Base-by-base conservation (phyloP, 1,284 basidiomycete species). In the Phylloboletellus chloephorus region DNA sequence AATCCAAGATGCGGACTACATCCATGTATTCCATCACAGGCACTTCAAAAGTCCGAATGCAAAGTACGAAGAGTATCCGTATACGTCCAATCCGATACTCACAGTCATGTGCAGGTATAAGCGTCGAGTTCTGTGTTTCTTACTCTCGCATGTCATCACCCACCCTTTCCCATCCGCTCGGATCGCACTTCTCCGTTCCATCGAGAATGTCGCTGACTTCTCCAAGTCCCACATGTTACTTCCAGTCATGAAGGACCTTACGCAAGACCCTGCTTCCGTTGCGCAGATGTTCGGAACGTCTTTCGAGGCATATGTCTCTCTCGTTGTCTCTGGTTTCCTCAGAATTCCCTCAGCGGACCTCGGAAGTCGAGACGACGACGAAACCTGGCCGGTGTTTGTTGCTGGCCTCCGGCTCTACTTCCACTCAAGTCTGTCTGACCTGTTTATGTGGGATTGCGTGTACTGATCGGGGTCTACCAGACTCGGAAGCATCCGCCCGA, bases 81-180 rank as follows among this genome's bases (percentile, higher is more conserved):
- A 6, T 9, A 3, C 33, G 17, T 37, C 7, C 41, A 15, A 16
- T 29, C 47, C 11, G 49, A 36, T 15, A 23, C 3, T 54, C 36
- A 53, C n/a, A 10, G 3, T 52, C 29, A 8, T 33, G 11, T 43
- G 28, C 42, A 90, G 86, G 41, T 82, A 85, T 63, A 89, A 84
- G 54, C 78, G 81, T 47, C 76, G 79, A 9, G 67, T 93, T 33
- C 58, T 91, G 25, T 90, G 84, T 57, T 95, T 77, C 64, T 61
- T 97, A 2, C 64, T 89, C 11, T 95, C 93, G 2, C 95, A 98
- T 60, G 71, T 85, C 36, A 72, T 78, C 25, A 76, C 77, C 5
- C 78, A 87, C 56, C 66, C 71, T 4, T 60, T 76, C 5, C 60
- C 73, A 4, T 46, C 56, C 0, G 71, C 76, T 24, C 78, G 80